Evolutionary conservation across 2,329 filamentous ascomycete genomes (phyloP).

Genomic region (Periconia sp.): DNA sequence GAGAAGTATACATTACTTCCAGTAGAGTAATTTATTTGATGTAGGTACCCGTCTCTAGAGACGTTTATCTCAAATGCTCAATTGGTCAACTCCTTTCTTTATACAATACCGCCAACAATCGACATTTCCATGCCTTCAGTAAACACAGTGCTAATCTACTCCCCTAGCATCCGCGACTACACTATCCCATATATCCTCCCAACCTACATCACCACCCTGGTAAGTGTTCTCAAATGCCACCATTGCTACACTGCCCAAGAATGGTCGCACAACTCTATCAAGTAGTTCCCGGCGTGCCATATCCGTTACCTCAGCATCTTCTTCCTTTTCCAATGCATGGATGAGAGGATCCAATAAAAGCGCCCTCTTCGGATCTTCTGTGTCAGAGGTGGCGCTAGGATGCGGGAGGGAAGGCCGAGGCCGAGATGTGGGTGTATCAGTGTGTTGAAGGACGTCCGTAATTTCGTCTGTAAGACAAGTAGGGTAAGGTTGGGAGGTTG

Average conservation of each 20-base stretch:
- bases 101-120: too few species aligned
- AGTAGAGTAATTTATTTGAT: too few species aligned
- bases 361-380: constrained; percentile 34
- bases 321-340: constrained; percentile 37
- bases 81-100: too few species aligned
- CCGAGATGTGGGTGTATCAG: constrained; percentile 35
- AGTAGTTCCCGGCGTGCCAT: constrained; percentile 68
- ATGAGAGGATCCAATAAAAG: constrained; percentile 53
- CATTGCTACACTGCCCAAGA: constrained; percentile 91
- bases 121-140: too few species aligned
- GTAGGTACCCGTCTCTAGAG: too few species aligned
- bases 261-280: constrained; percentile 79
- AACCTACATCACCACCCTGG: constrained; percentile 66
- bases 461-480: constrained; percentile 84
- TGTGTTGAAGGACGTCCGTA: constrained; percentile 68
- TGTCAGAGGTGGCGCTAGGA: not conserved
- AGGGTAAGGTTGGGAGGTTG: constrained; percentile 66
- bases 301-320: constrained; percentile 55
- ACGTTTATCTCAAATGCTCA: too few species aligned
- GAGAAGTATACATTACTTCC: too few species aligned
- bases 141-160: constrained; percentile 17
- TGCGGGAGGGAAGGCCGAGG: constrained; percentile 11
- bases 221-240: constrained; percentile 93
- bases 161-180: constrained; percentile 36
- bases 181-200: constrained; percentile 38